Evolutionary conservation across 768 basidiomycete genomes (phyloP), one percentile per base, ranked within the genome.

Genomic region (Lactarius indigo): DNA sequence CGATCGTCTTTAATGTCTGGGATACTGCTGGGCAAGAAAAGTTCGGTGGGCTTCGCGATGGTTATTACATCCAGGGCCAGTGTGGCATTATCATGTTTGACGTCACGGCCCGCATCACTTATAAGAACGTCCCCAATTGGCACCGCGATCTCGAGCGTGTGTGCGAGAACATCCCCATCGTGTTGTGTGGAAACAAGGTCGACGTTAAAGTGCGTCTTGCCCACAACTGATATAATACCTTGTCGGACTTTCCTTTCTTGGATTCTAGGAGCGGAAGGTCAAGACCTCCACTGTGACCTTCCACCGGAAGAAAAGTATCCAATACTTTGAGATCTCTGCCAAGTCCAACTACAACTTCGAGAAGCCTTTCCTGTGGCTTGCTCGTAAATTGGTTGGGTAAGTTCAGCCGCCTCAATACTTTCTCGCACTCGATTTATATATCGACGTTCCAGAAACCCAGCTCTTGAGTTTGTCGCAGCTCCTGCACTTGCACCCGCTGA

Each of bases 11-110:
- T 87, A 98, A 98, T 77, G 96, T 98, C 62, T 99, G 97, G 97
- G 97, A 99, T 78, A 99, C 97, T 37, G 97, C 97, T 63, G 97
- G 97, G 54, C 97, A 99, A 83, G 97, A 99, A 82, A 99, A 98
- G 83, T 99, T 99, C 72, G 97, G 96, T 82, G 96, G 95, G 75
- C 91, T 98, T 69, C 92, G 95, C 70, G 95, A 97, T 79, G 95
- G 96, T 56, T 95, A 94, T 79, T 94, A 94, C 80, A 94, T 94
- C 77, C 93, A 96, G 80, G 95, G 95, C 73, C 97, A 99, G 79
- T 98, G 95, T 76, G 97, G 97, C 73, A 98, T 99, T 84, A 98
- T 99, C 87, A 98, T 99, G 97, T 98, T 98, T 83, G 97, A 94
- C 74, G 96, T 98, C 70, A 98, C 97, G 66, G 97, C 97, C 63